Conservation (phyloP, 495 filamentous ascomycete species). For the Xylona heveae region DNA sequence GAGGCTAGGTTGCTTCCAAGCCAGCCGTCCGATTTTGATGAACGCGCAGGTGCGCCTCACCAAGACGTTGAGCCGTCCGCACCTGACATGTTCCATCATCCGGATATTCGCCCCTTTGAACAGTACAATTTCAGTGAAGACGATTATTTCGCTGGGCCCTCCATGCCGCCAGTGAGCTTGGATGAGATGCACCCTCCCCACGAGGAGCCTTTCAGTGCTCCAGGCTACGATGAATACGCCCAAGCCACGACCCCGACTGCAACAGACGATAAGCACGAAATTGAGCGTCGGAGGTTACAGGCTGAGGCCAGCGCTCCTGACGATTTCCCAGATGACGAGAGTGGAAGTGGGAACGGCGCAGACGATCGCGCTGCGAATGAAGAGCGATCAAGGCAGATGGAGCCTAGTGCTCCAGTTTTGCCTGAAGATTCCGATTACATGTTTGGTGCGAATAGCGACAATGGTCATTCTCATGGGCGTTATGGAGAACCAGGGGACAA, state of each 20-base stretch:
- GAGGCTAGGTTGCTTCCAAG: slow-evolving; percentile 53
- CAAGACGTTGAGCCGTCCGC: slow-evolving; percentile 14
- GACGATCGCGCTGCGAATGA: no score
- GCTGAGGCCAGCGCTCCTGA: slow-evolving; percentile 51
- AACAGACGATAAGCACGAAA: slow-evolving; percentile 69
- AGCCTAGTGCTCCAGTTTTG: no score
- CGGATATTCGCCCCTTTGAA: slow-evolving; percentile 1
- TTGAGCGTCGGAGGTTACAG: slow-evolving; percentile 53
- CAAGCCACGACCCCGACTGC: slow-evolving; percentile 17
- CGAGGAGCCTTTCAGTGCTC: background rate
- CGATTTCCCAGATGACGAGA: slow-evolving; percentile 26
- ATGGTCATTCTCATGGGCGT: no score
- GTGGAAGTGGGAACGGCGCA: slow-evolving; percentile 7
- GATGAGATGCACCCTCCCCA: no score
- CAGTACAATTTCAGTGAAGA: no score
- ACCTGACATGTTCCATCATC: slow-evolving; percentile 16
- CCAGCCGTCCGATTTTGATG: slow-evolving; percentile 30
- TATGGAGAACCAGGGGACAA: no score
- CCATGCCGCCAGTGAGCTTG: no score
- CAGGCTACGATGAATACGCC: slow-evolving; percentile 6
- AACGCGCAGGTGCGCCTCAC: slow-evolving; percentile 23
- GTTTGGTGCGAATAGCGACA: no score
- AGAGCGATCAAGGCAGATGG: no score
- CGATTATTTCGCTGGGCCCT: no score
- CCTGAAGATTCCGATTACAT: no score